Percentiles rank a stretch among this genome's conserved stretches.
phyloP scores from a whole-genome alignment of 208 protist genomes.

The Wallacemonas sp. region DNA sequence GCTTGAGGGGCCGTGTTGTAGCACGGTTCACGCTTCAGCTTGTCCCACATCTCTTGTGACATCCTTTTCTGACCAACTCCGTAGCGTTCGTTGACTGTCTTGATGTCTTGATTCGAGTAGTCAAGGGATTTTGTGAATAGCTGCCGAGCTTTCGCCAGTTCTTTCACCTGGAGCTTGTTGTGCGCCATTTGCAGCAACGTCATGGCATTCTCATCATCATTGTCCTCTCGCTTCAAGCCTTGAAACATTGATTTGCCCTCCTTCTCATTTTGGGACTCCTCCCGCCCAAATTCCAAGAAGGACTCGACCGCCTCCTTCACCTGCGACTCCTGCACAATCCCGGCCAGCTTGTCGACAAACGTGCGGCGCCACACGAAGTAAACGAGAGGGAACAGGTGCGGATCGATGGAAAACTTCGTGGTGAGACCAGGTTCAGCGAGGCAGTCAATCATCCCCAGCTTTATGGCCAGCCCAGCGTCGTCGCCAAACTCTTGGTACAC shows the following conservation, averaged over 20 bases:
- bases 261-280: constrained; percentile 62
- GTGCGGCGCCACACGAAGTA: constrained; percentile 80
- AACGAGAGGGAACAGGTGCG: constrained; percentile 82
- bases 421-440: constrained; percentile 60
- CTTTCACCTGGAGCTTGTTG: constrained; percentile 65
- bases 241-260: constrained; percentile 59
- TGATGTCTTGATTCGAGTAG: constrained; percentile 45
- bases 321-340: constrained; percentile 82
- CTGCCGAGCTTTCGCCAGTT: constrained; percentile 67
- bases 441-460: constrained; percentile 83
- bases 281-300: constrained; percentile 77
- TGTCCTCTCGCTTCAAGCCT: constrained; percentile 65
- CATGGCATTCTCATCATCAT: constrained; percentile 89
- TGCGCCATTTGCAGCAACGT: constrained; percentile 75
- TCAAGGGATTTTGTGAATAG: constrained; percentile 70
- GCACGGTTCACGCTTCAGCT: constrained; percentile 70
- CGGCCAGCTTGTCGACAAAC: constrained; percentile 70
- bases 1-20: constrained; percentile 84
- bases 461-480: constrained; percentile 79
- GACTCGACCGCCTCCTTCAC: constrained; percentile 86
- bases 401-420: constrained; percentile 68
- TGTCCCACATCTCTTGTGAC: constrained; percentile 57
- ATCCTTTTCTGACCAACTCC: constrained; percentile 76
- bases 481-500: constrained; percentile 77
- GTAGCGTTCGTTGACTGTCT: constrained; percentile 53